Percentiles rank a stretch among this genome's conserved stretches.
Evolutionary conservation across 495 filamentous ascomycete genomes (phyloP).

Genomic region (Achaetomiella virescens): DNA sequence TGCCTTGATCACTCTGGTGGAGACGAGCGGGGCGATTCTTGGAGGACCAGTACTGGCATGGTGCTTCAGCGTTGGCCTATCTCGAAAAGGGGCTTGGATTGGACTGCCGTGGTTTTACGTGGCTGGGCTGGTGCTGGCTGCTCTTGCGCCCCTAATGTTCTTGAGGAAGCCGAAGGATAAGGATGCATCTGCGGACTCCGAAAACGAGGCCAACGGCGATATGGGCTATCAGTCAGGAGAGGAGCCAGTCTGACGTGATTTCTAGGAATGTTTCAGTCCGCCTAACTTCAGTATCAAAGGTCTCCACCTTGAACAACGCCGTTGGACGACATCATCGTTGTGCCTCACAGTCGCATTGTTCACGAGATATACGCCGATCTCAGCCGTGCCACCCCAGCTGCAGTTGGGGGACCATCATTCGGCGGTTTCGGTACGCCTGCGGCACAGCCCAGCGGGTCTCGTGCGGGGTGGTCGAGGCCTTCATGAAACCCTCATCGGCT

Average conservation of each 20-base stretch:
- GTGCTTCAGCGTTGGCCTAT: slow-evolving; percentile 48
- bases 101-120: slow-evolving; percentile 52
- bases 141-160: slow-evolving; percentile 35
- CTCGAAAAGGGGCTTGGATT: slow-evolving; percentile 45
- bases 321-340: no score
- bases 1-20: slow-evolving; percentile 51
- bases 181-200: background rate
- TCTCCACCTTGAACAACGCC: no score
- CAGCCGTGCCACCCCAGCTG: background rate
- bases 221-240: slow-evolving; percentile 7
- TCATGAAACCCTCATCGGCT: background rate
- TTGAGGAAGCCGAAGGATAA: slow-evolving; percentile 30
- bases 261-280: no score
- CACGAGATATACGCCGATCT: background rate
- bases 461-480: background rate
- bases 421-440: background rate
- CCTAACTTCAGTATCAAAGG: no score
- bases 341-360: no score
- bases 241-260: background rate
- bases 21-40: slow-evolving; percentile 48
- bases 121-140: slow-evolving; percentile 36
- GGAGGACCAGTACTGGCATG: slow-evolving; percentile 49
- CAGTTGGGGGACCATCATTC: background rate
- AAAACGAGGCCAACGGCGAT: background rate
- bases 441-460: background rate